Evolutionary conservation across 257 asterid genomes (phyloP), one percentile per base, ranked within the genome.

Genomic region (Coffea canephora): DNA sequence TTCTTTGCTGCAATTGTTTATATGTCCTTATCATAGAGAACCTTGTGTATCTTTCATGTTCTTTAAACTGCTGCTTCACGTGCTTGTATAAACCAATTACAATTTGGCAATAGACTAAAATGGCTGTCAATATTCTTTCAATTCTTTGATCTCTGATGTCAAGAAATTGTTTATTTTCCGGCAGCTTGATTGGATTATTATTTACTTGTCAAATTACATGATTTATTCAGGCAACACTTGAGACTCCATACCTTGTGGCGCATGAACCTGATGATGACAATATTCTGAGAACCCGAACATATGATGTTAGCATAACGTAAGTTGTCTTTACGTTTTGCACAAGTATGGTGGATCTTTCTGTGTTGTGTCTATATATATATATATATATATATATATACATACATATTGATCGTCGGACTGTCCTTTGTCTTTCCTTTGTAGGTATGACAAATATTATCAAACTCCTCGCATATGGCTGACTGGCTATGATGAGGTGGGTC

Each of bases 381-480:
- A 31, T 31, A 0, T 31, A 0, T 31, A 31, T 31, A 31, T 31
- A 31, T 31, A 39, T 1, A 39, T 39, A 39, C 43, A 12, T 75
- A 62, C 62, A 45, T 62, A 43, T 65, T 31, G 21, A 27, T 76
- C 15, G 1, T 39, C 10, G 16, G 18, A 41, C 23, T 6, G 68
- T 13, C 54, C 55, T 66, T 4, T 52, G 21, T 14, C 59, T 3
- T 69, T 77, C 76, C 83, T 62, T 78, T 75, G 61, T 81, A 95
- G 99, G 92, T 93, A 94, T 80, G 99, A 96, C 91, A 92, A 96
- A 84, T 96, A 94, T 78, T 96, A 94, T 87, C 99, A 96, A 90
- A 96, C 99, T 50, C 99, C 99, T 81, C 94, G 98, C 72, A 97
- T 96, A 79, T 96, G 99, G 99, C 98, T 96, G 73, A 94, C 98